Evolutionary conservation across 2,329 filamentous ascomycete species (phyloP), one percentile per base, ranked within the genome.

Genomic region (Xylariomycetidae sp.): DNA sequence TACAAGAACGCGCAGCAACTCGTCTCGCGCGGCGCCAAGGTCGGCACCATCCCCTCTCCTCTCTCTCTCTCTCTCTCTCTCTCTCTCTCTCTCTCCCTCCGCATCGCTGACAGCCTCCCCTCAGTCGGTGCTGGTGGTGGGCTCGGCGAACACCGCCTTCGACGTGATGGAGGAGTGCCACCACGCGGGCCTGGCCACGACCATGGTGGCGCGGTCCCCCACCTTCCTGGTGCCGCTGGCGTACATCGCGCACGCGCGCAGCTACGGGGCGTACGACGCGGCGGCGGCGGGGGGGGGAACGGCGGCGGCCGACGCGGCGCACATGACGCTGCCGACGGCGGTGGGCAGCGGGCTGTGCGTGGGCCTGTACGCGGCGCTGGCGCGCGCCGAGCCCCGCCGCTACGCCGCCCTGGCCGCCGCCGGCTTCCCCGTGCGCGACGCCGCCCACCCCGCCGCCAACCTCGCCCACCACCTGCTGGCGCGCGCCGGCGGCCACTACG

Each of bases 61-160:
- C n/a, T n/a, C n/a, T n/a, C n/a, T n/a, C n/a, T n/a, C n/a, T n/a
- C n/a, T n/a, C n/a, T n/a, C n/a, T n/a, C n/a, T n/a, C n/a, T n/a
- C n/a, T n/a, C n/a, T n/a, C n/a, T n/a, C n/a, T n/a, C n/a, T n/a
- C n/a, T n/a, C n/a, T n/a, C n/a, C n/a, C n/a, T n/a, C n/a, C n/a
- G n/a, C 2, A 20, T 20, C 3, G 32, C 44, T 3, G 20, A 37
- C 5, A 52, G 48, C 0, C 44, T 15, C 20, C n/a, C n/a, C n/a
- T n/a, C 25, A 39, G 53, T 50, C 55, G 2, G 57, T 56, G 9
- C 27, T 54, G 9, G 43, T 64, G 6, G 47, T 62, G 19, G 63
- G 62, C 13, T 60, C 62, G 2, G 60, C 58, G n/a, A 65, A 65
- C 37, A 61, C 58, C 2, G 63, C 58, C 5, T 66, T 67, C 31